Percentiles rank a stretch among this genome's conserved stretches.
Evolutionary conservation across 1,284 basidiomycete genomes (phyloP).

Genomic region (Anthracocystis walkeri): DNA sequence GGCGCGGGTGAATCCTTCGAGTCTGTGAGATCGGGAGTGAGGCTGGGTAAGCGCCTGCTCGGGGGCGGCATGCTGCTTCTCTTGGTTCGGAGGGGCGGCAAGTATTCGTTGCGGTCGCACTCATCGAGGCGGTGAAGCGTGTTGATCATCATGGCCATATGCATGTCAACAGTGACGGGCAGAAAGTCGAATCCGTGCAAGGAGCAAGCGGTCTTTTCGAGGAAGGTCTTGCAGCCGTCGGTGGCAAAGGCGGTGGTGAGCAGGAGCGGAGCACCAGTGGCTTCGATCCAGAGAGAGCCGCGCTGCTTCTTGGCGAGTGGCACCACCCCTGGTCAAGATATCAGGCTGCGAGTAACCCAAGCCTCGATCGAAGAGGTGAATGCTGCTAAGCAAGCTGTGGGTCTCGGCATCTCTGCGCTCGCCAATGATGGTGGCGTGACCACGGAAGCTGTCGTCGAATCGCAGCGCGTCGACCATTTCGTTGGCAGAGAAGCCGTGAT

Average conservation of each 20-base stretch:
- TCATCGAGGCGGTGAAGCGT: constrained; percentile 34
- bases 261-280: constrained; percentile 39
- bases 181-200: constrained; percentile 40
- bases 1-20: constrained; percentile 10
- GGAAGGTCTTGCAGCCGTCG: constrained; percentile 47
- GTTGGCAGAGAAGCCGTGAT: constrained; percentile 44
- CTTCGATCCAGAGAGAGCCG: constrained; percentile 36
- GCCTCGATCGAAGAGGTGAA: constrained; percentile 49
- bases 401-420: constrained; percentile 33
- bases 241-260: constrained; percentile 48
- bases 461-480: constrained; percentile 37
- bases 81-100: constrained; percentile 27
- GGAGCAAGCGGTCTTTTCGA: constrained; percentile 50
- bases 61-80: constrained; percentile 25
- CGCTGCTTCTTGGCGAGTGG: constrained; percentile 15
- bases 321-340: constrained; percentile 16
- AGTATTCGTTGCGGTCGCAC: constrained; percentile 50
- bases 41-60: constrained; percentile 19
- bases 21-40: constrained; percentile 19
- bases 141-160: constrained; percentile 41
- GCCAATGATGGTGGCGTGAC: constrained; percentile 17
- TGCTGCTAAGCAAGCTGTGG: constrained; percentile 35
- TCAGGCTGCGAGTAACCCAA: constrained; percentile 46
- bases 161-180: constrained; percentile 38
- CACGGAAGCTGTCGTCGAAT: constrained; percentile 17